Percentiles rank a stretch among this genome's conserved stretches.
Evolutionary conservation across 2,329 filamentous ascomycete species (phyloP).

Genomic region (Ceratocystis colombiana): DNA sequence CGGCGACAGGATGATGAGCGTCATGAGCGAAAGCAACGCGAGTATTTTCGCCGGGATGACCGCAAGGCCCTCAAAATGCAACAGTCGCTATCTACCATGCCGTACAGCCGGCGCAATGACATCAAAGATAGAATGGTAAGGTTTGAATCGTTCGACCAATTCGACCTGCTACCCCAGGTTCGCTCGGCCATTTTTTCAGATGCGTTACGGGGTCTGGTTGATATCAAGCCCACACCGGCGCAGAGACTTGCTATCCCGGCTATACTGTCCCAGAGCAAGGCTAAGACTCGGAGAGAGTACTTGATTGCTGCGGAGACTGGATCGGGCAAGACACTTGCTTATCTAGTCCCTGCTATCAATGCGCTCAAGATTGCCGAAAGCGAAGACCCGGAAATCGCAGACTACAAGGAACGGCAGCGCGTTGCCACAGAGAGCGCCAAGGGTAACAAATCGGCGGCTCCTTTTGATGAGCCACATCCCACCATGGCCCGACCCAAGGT

Average conservation of each 20-base stretch:
- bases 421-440: constrained; percentile 49
- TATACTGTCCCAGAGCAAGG: constrained; percentile 50
- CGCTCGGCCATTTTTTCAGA: constrained; percentile 62
- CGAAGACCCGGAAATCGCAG: constrained; percentile 47
- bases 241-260: constrained; percentile 82
- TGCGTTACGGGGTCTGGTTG: constrained; percentile 61
- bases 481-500: constrained; percentile 70
- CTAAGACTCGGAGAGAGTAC: constrained; percentile 43
- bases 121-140: constrained; percentile 50
- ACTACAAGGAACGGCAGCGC: constrained; percentile 46
- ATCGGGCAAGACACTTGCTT: constrained; percentile 92
- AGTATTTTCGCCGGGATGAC: constrained; percentile 34
- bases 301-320: constrained; percentile 91
- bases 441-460: constrained; percentile 47
- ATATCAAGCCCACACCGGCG: constrained; percentile 75
- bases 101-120: constrained; percentile 55
- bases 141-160: constrained; percentile 69
- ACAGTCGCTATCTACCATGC: constrained; percentile 60
- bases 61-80: constrained; percentile 91
- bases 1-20: constrained; percentile 16
- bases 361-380: constrained; percentile 69
- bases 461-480: constrained; percentile 57
- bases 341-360: constrained; percentile 74
- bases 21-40: constrained; percentile 30
- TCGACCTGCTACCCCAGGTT: constrained; percentile 62